Percentiles rank a stretch among this genome's conserved stretches.
Conservation (phyloP, 495 filamentous ascomycete species). For the Clavariopsis aquatica region DNA sequence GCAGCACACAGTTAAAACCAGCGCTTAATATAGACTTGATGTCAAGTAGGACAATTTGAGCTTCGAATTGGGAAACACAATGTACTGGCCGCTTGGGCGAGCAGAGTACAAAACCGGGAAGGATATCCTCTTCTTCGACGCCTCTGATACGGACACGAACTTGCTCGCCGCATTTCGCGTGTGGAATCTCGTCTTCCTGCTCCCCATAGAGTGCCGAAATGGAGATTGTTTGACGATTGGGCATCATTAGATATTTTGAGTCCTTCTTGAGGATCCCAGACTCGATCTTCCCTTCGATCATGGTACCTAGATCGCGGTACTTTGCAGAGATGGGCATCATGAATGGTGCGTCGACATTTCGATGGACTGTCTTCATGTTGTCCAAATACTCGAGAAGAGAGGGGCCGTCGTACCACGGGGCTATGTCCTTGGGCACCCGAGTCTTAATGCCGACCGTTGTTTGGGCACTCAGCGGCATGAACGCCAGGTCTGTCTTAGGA, state of each 20-base stretch:
- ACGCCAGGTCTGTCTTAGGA: slow-evolving; percentile 82
- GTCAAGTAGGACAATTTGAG: slow-evolving; percentile 94
- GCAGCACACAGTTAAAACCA: slow-evolving; percentile 90
- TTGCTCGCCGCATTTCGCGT: slow-evolving; percentile 89
- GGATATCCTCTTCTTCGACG: slow-evolving; percentile 94
- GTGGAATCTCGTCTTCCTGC: slow-evolving; percentile 84
- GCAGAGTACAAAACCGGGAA: slow-evolving; percentile 96
- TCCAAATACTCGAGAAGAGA: slow-evolving; percentile 93
- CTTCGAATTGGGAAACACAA: slow-evolving; percentile 87
- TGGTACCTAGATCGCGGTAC: slow-evolving; percentile 88
- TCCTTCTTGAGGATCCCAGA: slow-evolving; percentile 89
- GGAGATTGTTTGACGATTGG: slow-evolving; percentile 76
- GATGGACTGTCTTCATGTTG: slow-evolving; percentile 84
- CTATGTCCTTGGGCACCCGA: slow-evolving; percentile 72
- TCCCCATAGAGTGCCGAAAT: slow-evolving; percentile 89
- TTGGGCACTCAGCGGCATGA: slow-evolving; percentile 96
- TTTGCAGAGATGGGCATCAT: slow-evolving; percentile 98
- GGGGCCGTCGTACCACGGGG: slow-evolving; percentile 86
- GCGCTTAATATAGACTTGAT: slow-evolving; percentile 88
- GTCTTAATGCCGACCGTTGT: slow-evolving; percentile 83
- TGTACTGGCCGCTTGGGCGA: slow-evolving; percentile 88
- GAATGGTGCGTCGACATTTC: slow-evolving; percentile 96
- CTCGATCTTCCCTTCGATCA: slow-evolving; percentile 96
- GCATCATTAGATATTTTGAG: slow-evolving; percentile 84
- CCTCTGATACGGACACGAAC: slow-evolving; percentile 88